Evolutionary conservation across 2,329 filamentous ascomycete genomes (phyloP), one percentile per base, ranked within the genome.

Genomic region (Alternaria brassicicola): DNA sequence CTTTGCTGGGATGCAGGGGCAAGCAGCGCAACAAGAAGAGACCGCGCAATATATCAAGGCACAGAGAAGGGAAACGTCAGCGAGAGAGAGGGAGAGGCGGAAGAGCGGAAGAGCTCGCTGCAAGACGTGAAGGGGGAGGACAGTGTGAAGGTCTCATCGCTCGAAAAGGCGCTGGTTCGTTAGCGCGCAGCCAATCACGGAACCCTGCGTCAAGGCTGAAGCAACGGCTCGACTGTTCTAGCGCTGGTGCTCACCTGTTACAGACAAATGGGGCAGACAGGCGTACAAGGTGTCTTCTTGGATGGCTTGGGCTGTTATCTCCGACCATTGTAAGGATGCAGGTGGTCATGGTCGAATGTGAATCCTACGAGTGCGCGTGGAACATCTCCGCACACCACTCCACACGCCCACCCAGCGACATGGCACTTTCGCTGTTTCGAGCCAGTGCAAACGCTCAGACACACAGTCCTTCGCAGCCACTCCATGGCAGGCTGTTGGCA

Each of bases 41-140:
- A 66, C 52, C 38, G 30, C 39, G 55, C 62, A 68, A 51, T 65
- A 68, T 63, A 65, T 52, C 39, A 61, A 68, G 55, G 55, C 55
- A 68, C 62, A 68, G 65, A 55, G 53, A 67, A 68, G 62, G 55
- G 53, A 67, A 68, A 64, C 39, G 46, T 57, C 57, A 13, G 38
- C 47, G 43, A 51, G 42, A 52, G 42, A 48, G 54, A 51, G 41
- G 46, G 41, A 43, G 55, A 35, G 33, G 33, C 30, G 49, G 55
- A 55, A 33, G 46, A 52, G 60, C 52, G 55, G 33, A 50, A 45
- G 57, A 47, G 43, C 57, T 61, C 59, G 51, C 57, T 31, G 57
- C 46, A 45, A 58, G 61, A 63, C 54, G 49, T 45, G 55, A 54
- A 54, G 47, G 55, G 50, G 57, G 25, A 17, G 41, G 52, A 30